phyloP scores from a whole-genome alignment of 345 rosid species.

The Lepidium didymum region DNA sequence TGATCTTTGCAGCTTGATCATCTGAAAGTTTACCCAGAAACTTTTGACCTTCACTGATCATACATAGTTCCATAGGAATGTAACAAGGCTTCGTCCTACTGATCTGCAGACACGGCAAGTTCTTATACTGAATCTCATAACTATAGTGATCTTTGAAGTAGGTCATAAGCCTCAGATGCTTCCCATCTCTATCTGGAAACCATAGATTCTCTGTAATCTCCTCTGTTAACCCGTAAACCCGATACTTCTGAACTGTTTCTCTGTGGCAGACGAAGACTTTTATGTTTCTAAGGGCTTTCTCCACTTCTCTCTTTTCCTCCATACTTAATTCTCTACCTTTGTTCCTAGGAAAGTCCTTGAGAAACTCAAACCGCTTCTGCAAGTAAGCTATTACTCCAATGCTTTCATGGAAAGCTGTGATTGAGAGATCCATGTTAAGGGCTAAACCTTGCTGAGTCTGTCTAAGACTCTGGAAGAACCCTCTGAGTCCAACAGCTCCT shows the following conservation, averaged over 20 bases:
- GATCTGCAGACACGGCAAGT: slow-evolving; percentile 86
- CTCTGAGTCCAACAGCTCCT: slow-evolving; percentile 84
- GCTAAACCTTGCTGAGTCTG: slow-evolving; percentile 94
- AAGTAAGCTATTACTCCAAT: slow-evolving; percentile 82
- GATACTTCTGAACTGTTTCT: slow-evolving; percentile 85
- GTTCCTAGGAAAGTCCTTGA: slow-evolving; percentile 66
- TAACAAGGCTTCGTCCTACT: slow-evolving; percentile 92
- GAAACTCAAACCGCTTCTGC: slow-evolving; percentile 81
- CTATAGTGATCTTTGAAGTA: slow-evolving; percentile 87
- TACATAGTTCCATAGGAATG: slow-evolving; percentile 95
- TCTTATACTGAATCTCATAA: slow-evolving; percentile 65
- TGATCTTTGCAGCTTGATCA: slow-evolving; percentile 88
- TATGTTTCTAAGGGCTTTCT: slow-evolving; percentile 71
- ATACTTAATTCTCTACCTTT: slow-evolving; percentile 50
- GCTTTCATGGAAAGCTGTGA: slow-evolving; percentile 88
- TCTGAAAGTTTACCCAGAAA: slow-evolving; percentile 96
- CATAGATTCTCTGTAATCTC: slow-evolving; percentile 64
- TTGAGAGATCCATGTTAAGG: slow-evolving; percentile 83
- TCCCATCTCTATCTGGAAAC: slow-evolving; percentile 82
- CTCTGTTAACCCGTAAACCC: slow-evolving; percentile 78
- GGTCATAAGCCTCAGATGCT: slow-evolving; percentile 53
- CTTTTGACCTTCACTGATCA: slow-evolving; percentile 96
- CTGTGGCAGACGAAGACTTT: slow-evolving; percentile 90
- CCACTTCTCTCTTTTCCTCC: slow-evolving; percentile 84
- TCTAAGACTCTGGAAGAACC: slow-evolving; percentile 91